Base-by-base conservation (phyloP, 2,329 filamentous ascomycete genomes). In the Sodiomyces alkalinus region DNA sequence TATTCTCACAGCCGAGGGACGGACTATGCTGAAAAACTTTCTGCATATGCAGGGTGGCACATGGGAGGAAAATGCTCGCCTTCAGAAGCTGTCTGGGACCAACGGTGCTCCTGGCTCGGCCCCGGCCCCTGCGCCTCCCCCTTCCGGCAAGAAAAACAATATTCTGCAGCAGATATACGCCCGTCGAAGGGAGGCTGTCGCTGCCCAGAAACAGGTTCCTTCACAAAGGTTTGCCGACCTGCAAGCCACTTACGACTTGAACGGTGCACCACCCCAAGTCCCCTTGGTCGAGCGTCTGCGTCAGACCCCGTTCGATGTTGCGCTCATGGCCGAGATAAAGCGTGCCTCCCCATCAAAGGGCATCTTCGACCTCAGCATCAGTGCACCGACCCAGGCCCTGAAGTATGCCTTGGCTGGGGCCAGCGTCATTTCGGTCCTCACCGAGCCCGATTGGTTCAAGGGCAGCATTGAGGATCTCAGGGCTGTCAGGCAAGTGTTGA, bases 391-490 rank as follows among this genome's bases (percentile, higher is more conserved):
- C 5, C 90, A 98, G 52, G 90, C 92, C 22, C 74, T 76, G 38
- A 83, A 79, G 40, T 98, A 98, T 51, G 90, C 92, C 7, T 67
- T 90, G 28, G 86, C 90, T 6, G 92, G 90, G 10, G 90, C 90
- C 26, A 96, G 87, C 48, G 83, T 92, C 21, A 98, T 98, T 40
- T 96, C 90, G 2, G 90, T 98, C n/a, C 68, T 98, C 26, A 98
- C 90, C 0, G 90, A 98, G 54, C 90, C 92, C 1, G 80, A 96
- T 47, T 98, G 90, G 90, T 98, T 98, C 64, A 96, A 94, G 57
- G 90, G 90, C 26, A 92, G 80, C 52, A 86, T 98, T 35, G 87
- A 98, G 33, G 90, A 98, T 48, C 59, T 98, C 30, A 73, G 80
- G 34, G 74, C 78, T 19, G 90, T 96, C 17, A 74, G 90, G 24